phyloP scores from a whole-genome alignment of 352 stramenopile species.

The Phytophthora tentaculata region DNA sequence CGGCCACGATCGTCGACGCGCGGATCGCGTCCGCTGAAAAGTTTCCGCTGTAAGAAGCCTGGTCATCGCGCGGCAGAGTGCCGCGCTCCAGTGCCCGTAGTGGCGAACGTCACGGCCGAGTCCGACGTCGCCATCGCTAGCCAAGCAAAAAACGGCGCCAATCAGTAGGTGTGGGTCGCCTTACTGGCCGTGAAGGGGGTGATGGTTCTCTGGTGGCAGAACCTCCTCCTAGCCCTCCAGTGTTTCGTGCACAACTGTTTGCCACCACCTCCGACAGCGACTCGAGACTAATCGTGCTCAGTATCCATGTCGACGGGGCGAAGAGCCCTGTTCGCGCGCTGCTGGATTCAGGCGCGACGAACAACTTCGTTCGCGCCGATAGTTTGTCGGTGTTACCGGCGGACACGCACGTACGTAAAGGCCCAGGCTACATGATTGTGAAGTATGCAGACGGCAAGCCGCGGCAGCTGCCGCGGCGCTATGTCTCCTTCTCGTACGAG shows the following conservation, averaged over 20 bases:
- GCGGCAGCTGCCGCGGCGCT: background rate
- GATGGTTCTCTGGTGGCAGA: too few relatives aligned
- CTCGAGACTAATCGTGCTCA: background rate
- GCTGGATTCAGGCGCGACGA: background rate
- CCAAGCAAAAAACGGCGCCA: background rate
- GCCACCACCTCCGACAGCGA: too few relatives aligned
- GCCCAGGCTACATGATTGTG: background rate
- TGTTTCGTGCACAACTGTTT: too few relatives aligned
- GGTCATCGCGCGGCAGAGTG: too few relatives aligned
- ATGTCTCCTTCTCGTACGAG: background rate
- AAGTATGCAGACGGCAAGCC: background rate
- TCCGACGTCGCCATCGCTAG: background rate
- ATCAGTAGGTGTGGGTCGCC: too few relatives aligned
- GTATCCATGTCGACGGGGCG: background rate
- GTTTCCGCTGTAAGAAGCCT: too few relatives aligned
- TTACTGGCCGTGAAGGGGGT: too few relatives aligned
- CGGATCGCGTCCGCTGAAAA: too few relatives aligned
- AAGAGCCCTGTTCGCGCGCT: background rate
- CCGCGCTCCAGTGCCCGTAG: background rate
- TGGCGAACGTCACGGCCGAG: background rate
- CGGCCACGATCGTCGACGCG: too few relatives aligned
- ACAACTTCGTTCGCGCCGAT: background rate
- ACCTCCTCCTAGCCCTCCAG: too few relatives aligned
- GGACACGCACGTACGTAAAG: background rate
- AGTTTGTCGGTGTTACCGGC: background rate